Evolutionary conservation across 2,329 filamentous ascomycete species (phyloP), one percentile per base, ranked within the genome.

Genomic region (Nemania sp.): DNA sequence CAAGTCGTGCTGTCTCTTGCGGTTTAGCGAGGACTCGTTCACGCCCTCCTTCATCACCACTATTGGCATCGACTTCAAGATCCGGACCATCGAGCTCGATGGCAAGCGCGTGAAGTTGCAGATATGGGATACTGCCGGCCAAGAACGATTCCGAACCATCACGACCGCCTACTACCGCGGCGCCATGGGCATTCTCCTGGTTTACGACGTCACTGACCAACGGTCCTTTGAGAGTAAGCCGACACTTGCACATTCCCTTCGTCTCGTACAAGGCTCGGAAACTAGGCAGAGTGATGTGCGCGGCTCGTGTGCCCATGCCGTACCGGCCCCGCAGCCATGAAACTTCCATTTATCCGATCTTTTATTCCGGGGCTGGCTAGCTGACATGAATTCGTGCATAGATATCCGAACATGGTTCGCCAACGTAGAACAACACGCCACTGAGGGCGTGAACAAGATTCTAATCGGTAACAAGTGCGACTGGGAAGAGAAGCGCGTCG

Each of bases 1-100:
- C 74, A 97, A 97, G 78, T 97, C 92, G 65, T 97, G 92, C 86
- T 96, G 92, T 77, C 83, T 97, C 73, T 80, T 97, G 71, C 90
- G 92, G 67, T 97, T 97, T 80, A 96, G 91, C 76, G 92, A 97
- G 78, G 92, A 97, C 80, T 95, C 90, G 41, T 97, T 96, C 79
- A 97, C 92, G 48, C 92, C 92, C 37, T 96, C 91, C 66, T 97
- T 96, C 81, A 97, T 97, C 80, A 96, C 92, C 60, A 99, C 94
- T 60, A 99, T 99, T 76, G 94, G 94, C 66, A 97, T 99, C 79
- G 94, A 99, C 78, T 99, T 99, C 81, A 99, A 99, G 83, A 99
- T 99, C 73, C 86, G 94, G 64, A 99, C 94, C 62, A 99, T 99
- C 77, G 94, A 99, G 78, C 82, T 99, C 65, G 94, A 99, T 77